Conservation (phyloP, 805 yeast genomes). For the Kluyveromyces dobzhanskii region DNA sequence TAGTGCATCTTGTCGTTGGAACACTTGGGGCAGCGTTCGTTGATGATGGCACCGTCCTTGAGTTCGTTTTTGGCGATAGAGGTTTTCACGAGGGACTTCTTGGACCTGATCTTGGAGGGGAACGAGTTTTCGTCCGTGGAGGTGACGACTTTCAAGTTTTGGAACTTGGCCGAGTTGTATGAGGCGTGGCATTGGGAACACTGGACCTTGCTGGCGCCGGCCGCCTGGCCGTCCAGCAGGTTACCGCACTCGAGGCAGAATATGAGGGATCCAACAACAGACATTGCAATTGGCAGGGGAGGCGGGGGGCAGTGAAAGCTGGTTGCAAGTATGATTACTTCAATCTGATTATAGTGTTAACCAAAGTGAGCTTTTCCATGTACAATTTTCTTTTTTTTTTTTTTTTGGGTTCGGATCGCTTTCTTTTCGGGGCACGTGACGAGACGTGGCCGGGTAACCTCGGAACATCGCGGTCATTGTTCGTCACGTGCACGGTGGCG, state of each 20-base stretch:
- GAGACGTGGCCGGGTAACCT: too few species aligned
- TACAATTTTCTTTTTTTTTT: too few species aligned
- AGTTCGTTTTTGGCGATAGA: slow-evolving; percentile 64
- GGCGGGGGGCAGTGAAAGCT: too few species aligned
- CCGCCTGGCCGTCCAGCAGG: slow-evolving; percentile 58
- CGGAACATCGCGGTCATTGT: too few species aligned
- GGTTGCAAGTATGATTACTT: too few species aligned
- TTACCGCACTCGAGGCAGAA: slow-evolving; percentile 93
- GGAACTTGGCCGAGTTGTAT: slow-evolving; percentile 40
- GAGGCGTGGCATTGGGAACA: slow-evolving; percentile 46
- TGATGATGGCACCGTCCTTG: slow-evolving; percentile 93
- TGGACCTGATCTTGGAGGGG: slow-evolving; percentile 74
- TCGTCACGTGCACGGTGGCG: too few species aligned
- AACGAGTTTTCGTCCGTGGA: slow-evolving; percentile 87
- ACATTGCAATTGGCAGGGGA: slow-evolving; percentile 43
- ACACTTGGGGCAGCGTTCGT: slow-evolving; percentile 98
- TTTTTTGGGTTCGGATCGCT: too few species aligned
- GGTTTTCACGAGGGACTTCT: slow-evolving; percentile 87
- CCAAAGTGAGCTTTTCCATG: too few species aligned
- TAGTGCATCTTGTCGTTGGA: slow-evolving; percentile 97
- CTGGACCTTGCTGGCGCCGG: slow-evolving; percentile 35
- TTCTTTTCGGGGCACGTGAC: too few species aligned
- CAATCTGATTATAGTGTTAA: too few species aligned
- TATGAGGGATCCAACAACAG: slow-evolving; percentile 90
- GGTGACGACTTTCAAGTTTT: slow-evolving; percentile 78